phyloP scores from a whole-genome alignment of 2,329 filamentous ascomycete genomes.

The Lasiodiplodia theobromae region DNA sequence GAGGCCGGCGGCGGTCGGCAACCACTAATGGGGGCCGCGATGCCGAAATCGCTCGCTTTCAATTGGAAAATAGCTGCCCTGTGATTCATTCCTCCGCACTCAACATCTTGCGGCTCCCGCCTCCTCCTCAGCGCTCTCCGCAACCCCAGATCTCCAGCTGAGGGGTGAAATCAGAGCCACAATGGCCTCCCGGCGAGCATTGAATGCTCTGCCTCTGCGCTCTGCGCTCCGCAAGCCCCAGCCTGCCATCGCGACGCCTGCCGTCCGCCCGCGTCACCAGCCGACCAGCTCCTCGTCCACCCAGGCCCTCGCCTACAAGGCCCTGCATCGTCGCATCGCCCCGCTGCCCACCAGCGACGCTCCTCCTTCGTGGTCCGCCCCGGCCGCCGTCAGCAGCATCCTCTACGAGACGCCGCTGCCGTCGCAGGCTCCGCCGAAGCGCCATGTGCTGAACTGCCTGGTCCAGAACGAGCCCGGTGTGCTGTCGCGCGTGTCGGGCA shows the following conservation, averaged over 20 bases:
- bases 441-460: conserved; percentile 96
- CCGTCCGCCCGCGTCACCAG: conserved; percentile 41
- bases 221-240: conserved; percentile 32
- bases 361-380: conserved; percentile 83
- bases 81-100: conserved; percentile 26
- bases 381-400: conserved; percentile 95
- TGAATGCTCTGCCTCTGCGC: conserved; percentile 47
- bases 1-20: conserved; percentile 8
- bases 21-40: background rate
- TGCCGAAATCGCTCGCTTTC: conserved; percentile 27
- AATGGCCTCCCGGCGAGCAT: conserved; percentile 53
- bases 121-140: conserved; percentile 14
- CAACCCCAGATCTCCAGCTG: conserved; percentile 1
- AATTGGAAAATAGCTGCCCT: conserved; percentile 26
- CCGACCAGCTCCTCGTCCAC: conserved; percentile 71
- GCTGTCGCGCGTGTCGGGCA: conserved; percentile 93
- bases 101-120: background rate
- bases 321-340: conserved; percentile 86
- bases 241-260: conserved; percentile 33
- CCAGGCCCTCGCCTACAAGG: conserved; percentile 96
- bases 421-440: conserved; percentile 83
- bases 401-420: conserved; percentile 96
- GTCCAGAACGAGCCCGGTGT: conserved; percentile 99
- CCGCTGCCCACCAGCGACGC: conserved; percentile 80
- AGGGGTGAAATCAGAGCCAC: conserved; percentile 30